Base-by-base conservation (phyloP, 1,139 yeast genomes). In the Sugiyamaella grinbergsii region DNA sequence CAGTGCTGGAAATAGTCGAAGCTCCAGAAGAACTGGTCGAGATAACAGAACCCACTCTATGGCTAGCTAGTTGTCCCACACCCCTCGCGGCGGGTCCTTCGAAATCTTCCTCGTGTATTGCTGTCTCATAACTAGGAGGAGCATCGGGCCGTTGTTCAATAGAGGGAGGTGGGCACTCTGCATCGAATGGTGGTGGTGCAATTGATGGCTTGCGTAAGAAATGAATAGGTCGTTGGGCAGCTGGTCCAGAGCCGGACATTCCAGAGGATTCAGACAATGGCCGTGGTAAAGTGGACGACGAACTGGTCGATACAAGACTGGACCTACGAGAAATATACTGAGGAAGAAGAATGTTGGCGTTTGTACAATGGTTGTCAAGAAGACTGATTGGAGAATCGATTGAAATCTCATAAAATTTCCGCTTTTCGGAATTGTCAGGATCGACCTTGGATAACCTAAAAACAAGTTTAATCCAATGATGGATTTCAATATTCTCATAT, bases 391-490 rank as follows among this genome's bases (percentile, higher is more conserved):
- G 97, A 7, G 95, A 85, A 66, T 93, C 98, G 56, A 91, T 88
- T 56, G 88, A 83, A 42, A 93, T 85, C 69, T 93, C 98, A 64
- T 85, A 93, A 66, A 89, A 96, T 65, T 90, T 91, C 33, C 94
- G 70, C 52, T 71, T 69, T 78, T 84, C 42, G 73, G 78, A 74
- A 48, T 78, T 77, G 16, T 76, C 80, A 0, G 82, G 77, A 34
- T 65, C 79, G 8, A 74, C 66, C 58, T 79, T 80, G 11, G 95
- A 86, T 24, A 93, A 74, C 47, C 98, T 73, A 48, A 93, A 70
- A 55, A 94, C 84, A 11, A 93, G 79, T 68, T 91, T 93, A 60
- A 93, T 81, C 97, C 98, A 91, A 70, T 93, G 98, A 62, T 87
- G 93, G 5, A 91, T 77, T 67, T 88, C 88, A 57, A 93, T 87